These are phyloP conservation scores for Septoria petroselini DNA, from an alignment of 2,329 filamentous ascomycete species.

Conservation along the genomic window DNA sequence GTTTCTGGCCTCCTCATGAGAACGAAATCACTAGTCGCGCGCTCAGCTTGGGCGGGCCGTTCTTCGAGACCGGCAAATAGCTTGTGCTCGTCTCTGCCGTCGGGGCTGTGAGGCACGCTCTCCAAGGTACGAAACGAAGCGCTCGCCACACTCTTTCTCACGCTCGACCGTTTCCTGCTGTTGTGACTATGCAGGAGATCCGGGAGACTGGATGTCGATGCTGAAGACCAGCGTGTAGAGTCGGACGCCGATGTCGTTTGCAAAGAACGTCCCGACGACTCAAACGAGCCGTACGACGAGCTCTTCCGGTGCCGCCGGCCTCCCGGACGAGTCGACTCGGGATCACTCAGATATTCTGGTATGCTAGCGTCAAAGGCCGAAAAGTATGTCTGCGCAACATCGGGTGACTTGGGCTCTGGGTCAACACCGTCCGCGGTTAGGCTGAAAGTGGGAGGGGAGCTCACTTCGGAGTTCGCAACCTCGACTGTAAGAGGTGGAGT, in stretches of 20 bases:
- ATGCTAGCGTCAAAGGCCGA: conserved; percentile 23
- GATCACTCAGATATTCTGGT: conserved; percentile 30
- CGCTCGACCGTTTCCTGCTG: conserved; percentile 20
- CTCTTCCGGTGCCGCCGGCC: conserved; percentile 30
- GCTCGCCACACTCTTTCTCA: conserved; percentile 10
- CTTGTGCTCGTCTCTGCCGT: conserved; percentile 11
- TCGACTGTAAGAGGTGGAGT: conserved; percentile 14
- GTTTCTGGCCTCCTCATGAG: conserved; percentile 28
- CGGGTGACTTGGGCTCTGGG: conserved; percentile 16
- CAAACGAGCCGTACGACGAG: conserved; percentile 31
- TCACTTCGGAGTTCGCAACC: conserved; percentile 15
- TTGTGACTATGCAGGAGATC: conserved; percentile 33
- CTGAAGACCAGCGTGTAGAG: conserved; percentile 32
- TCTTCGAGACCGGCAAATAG: neutral
- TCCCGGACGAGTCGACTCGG: conserved; percentile 26
- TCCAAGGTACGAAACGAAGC: conserved; percentile 26
- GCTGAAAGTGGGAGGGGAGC: conserved; percentile 22
- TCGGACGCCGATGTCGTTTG: conserved; percentile 19
- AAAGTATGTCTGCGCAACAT: conserved; percentile 20
- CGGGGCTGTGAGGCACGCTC: conserved; percentile 29
- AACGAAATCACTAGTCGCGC: conserved; percentile 12
- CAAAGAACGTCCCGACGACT: conserved; percentile 26
- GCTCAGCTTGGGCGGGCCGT: conserved; percentile 8
- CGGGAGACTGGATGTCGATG: conserved; percentile 31
- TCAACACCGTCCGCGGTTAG: conserved; percentile 15